Evolutionary conservation across 805 yeast genomes (phyloP), one percentile per base, ranked within the genome.

Genomic region (Wickerhamomyces sydowiorum): DNA sequence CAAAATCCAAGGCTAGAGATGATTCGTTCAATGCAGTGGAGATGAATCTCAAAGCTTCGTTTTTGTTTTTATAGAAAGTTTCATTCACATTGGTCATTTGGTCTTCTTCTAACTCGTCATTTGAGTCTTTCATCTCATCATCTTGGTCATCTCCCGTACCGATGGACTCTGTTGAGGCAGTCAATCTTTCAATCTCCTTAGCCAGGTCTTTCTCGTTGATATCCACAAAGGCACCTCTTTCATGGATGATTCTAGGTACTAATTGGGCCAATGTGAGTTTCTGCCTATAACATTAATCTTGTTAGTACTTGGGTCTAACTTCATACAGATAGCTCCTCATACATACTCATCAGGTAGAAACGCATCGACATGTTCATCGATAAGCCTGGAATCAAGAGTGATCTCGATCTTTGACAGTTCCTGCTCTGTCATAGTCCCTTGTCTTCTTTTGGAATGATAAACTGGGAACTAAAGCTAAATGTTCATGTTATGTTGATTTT

Each of bases 1-100:
- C 82, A 48, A 90, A 86, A 57, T 91, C 99, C 43, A 90, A 66
- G 1, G 96, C 82, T 30, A 93, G 62, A 0, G 96, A 89, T 0
- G 95, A 80, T 57, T 93, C 97, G 58, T 91, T 93, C 51, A 86
- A 67, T 2, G 98, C 96, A 0, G 78, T 61, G 41, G 76, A 73
- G 24, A 85, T 69, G 34, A 70, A 66, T 15, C 65, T 68, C 14
- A 80, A 51, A 33, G 82, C 69, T 44, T 78, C 77, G n/a, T 64
- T 56, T 54, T 79, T 79, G 15, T 75, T 69, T 35, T 66, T 67
- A 37, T 66, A 61, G 51, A 80, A 80, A 9, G 66, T 65, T 15
- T 62, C 65, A 23, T 59, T 61, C 5, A 61, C 42, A 29, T 52
- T 48, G 1, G 47, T 27, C 22, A 51, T 40, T 7, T 53, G 52